These are phyloP conservation scores for Kalanchoe fedtschenkoi DNA, from an alignment of 164 flowering plant genomes.

Conservation along the genomic window DNA sequence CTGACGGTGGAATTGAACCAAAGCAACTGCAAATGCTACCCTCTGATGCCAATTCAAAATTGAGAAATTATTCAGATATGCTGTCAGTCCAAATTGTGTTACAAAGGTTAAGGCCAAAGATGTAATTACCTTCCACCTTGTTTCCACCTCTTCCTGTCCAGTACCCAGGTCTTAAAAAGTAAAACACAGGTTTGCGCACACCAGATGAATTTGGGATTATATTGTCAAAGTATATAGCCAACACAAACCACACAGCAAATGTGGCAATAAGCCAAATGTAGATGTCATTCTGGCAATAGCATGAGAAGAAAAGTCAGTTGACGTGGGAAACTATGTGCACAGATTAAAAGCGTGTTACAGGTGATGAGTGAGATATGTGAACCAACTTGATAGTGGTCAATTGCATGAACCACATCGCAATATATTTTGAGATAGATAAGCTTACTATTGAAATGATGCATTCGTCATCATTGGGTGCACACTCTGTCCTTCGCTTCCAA, in stretches of 20 bases:
- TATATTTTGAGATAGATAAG: slow-evolving; percentile 5
- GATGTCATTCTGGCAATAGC: slow-evolving; percentile 55
- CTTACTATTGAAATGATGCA: slow-evolving; percentile 78
- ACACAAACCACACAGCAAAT: slow-evolving; percentile 59
- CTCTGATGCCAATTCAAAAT: slow-evolving; percentile 29
- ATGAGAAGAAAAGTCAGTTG: slow-evolving; percentile 3
- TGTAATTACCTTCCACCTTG: slow-evolving; percentile 54
- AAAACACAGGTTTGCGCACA: slow-evolving; percentile 68
- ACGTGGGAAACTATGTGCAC: not conserved
- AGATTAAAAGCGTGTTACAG: not conserved
- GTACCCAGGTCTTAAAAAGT: slow-evolving; percentile 72
- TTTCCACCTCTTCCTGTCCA: slow-evolving; percentile 88
- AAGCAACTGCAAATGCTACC: slow-evolving; percentile 71
- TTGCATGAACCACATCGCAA: not conserved
- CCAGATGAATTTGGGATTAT: slow-evolving; percentile 71
- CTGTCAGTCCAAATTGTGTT: slow-evolving; percentile 4
- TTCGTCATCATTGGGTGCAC: slow-evolving; percentile 39
- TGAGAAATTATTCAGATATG: not conserved
- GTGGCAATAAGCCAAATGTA: slow-evolving; percentile 65
- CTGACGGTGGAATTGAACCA: slow-evolving; percentile 44
- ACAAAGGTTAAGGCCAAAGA: slow-evolving; percentile 1
- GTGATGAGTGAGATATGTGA: not conserved
- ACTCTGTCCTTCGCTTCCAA: slow-evolving; percentile 54
- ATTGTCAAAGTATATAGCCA: slow-evolving; percentile 94
- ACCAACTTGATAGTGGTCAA: not conserved